Percentiles rank a stretch among this genome's conserved stretches.
Conservation (phyloP, 129 eudicot genomes). For the Arctium minus region DNA sequence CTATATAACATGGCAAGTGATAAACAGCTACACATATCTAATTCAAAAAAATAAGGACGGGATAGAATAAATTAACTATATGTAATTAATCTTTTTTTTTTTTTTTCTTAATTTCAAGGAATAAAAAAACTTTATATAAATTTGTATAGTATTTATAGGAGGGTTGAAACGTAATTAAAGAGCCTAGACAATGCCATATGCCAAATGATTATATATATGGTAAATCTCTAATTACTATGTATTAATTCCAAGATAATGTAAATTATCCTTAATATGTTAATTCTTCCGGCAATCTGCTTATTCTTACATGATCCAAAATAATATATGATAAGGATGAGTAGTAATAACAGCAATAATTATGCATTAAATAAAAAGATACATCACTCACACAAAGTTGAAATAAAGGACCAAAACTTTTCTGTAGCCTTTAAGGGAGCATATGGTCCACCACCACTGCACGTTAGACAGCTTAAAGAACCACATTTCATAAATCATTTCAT, state of each 20-base stretch:
- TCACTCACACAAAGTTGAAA: neutral
- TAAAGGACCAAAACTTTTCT: neutral
- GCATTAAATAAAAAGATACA: constrained; percentile 11
- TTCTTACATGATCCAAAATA: neutral
- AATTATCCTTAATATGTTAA: neutral
- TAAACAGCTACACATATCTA: no score
- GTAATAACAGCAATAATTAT: neutral
- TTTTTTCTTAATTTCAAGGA: no score
- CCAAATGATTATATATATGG: neutral
- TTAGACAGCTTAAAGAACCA: neutral
- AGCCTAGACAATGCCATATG: neutral
- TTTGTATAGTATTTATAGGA: no score
- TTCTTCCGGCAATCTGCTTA: neutral
- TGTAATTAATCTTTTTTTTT: no score
- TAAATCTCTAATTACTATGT: neutral
- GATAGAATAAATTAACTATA: no score
- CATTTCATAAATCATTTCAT: neutral
- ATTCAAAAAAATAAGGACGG: no score
- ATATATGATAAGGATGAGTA: neutral
- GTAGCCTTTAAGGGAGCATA: neutral
- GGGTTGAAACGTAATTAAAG: neutral
- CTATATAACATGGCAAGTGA: no score
- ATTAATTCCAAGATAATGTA: no score
- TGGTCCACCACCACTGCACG: neutral
- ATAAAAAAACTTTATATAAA: no score